Evolutionary conservation across 2,329 filamentous ascomycete genomes (phyloP).

Genomic region (Neofusicoccum parvum): DNA sequence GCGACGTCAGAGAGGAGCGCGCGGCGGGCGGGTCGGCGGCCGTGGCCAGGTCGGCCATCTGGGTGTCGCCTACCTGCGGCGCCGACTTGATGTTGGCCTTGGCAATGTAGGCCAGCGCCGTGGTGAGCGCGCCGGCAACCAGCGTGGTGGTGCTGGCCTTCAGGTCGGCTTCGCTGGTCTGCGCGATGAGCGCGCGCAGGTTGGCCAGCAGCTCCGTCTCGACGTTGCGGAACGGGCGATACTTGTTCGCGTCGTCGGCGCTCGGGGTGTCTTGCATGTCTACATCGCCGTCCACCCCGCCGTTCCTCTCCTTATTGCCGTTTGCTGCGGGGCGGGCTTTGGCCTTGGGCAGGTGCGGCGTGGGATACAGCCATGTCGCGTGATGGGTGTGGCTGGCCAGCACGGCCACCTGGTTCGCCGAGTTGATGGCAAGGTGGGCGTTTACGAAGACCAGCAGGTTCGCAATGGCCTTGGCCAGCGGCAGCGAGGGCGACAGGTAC

Average conservation of each 20-base stretch:
- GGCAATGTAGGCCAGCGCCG: constrained; percentile 88
- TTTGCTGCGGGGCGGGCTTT: neutral
- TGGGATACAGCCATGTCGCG: constrained; percentile 87
- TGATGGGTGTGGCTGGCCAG: constrained; percentile 86
- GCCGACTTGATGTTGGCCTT: constrained; percentile 65
- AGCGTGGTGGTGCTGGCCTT: constrained; percentile 74
- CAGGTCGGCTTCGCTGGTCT: constrained; percentile 66
- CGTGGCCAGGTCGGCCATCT: constrained; percentile 47
- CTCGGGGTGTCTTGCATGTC: constrained; percentile 24
- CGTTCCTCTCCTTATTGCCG: constrained; percentile 11
- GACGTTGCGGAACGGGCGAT: constrained; percentile 85
- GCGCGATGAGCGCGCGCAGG: constrained; percentile 70
- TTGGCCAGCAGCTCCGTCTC: constrained; percentile 78
- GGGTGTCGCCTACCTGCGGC: constrained; percentile 43
- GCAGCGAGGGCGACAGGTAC: constrained; percentile 70
- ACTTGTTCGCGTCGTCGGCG: constrained; percentile 74
- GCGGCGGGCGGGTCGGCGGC: constrained; percentile 34
- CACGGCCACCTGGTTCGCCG: constrained; percentile 88
- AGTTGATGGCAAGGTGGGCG: constrained; percentile 90
- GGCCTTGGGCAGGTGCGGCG: constrained; percentile 34
- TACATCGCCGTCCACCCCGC: constrained; percentile 8
- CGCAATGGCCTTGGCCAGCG: constrained; percentile 81
- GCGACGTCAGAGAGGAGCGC: constrained; percentile 64
- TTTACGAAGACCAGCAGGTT: constrained; percentile 96
- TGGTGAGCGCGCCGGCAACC: constrained; percentile 85